Conservation (phyloP, 345 rosid genomes). For the Chamaenerion angustifolium region DNA sequence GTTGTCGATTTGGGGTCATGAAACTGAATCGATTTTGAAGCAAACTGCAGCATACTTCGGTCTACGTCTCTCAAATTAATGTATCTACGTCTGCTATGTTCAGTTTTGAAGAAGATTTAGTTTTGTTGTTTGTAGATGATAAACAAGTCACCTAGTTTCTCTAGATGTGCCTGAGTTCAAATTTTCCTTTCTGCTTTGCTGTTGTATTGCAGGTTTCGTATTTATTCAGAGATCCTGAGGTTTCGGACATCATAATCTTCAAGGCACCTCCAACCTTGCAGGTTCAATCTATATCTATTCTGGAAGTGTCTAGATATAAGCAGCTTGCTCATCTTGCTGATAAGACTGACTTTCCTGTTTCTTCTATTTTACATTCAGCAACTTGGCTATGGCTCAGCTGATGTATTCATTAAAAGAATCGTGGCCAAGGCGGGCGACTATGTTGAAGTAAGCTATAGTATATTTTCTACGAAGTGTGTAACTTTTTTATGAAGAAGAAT, state of each 20-base stretch:
- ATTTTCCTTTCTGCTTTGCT: not conserved
- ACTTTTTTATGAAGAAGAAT: no score
- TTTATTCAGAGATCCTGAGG: constrained; percentile 68
- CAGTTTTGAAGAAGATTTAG: no score
- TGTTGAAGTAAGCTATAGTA: constrained; percentile 56
- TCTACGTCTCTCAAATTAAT: no score
- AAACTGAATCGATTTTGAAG: no score
- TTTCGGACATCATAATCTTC: constrained; percentile 71
- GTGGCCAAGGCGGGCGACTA: constrained; percentile 83
- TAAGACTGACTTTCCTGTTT: constrained; percentile 10
- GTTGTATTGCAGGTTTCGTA: constrained; percentile 56
- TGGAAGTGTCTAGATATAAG: not conserved
- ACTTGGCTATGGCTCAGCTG: constrained; percentile 43
- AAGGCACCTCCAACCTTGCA: constrained; percentile 72
- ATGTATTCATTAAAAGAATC: constrained; percentile 76
- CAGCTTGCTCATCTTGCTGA: not conserved
- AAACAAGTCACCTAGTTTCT: not conserved
- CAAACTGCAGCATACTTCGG: no score
- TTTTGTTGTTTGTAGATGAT: not conserved
- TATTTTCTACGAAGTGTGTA: not conserved
- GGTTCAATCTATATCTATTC: constrained; percentile 18
- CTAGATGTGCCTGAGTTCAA: not conserved
- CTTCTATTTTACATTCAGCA: constrained; percentile 26
- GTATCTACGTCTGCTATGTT: no score
- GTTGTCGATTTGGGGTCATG: no score